A percentile compares a stretch with the other conserved stretches of the same genome.
These are phyloP conservation scores for Mycothermus thermophilus DNA, from an alignment of 495 filamentous ascomycete genomes.

Conservation along the genomic window DNA sequence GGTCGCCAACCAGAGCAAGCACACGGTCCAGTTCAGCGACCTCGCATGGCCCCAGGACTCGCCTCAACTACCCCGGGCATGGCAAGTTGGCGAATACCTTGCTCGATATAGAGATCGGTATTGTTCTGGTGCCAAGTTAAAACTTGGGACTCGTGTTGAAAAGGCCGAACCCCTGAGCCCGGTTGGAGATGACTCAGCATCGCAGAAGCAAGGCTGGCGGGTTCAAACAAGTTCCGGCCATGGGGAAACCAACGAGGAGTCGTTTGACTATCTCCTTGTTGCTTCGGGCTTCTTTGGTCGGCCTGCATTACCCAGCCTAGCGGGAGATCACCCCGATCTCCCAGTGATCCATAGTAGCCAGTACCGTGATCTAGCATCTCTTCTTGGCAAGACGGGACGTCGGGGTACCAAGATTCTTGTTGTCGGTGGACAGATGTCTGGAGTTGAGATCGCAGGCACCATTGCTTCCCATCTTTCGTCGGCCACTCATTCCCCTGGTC, in stretches of 20 bases:
- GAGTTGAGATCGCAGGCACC: slow-evolving; percentile 58
- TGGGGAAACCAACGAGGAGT: slow-evolving; percentile 15
- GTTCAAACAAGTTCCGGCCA: slow-evolving; percentile 31
- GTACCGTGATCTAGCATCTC: slow-evolving; percentile 28
- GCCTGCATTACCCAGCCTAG: slow-evolving; percentile 39
- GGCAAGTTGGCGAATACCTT: slow-evolving; percentile 63
- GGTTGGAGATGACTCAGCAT: slow-evolving; percentile 5
- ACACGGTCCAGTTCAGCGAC: slow-evolving; percentile 70
- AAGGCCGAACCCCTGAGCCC: slow-evolving; percentile 22
- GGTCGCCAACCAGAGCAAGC: slow-evolving; percentile 65
- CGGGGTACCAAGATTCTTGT: slow-evolving; percentile 53
- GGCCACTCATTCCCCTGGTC: slow-evolving; percentile 30
- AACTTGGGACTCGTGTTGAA: slow-evolving; percentile 40
- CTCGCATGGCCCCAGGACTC: slow-evolving; percentile 45
- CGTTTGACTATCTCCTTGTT: slow-evolving; percentile 62
- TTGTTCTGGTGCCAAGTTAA: slow-evolving; percentile 33
- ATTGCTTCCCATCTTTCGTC: slow-evolving; percentile 59
- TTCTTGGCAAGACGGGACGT: slow-evolving; percentile 17
- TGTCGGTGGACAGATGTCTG: slow-evolving; percentile 74
- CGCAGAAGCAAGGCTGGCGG: slow-evolving; percentile 32
- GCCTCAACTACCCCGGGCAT: slow-evolving; percentile 58
- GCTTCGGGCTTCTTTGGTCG: slow-evolving; percentile 64
- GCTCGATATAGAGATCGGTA: slow-evolving; percentile 47
- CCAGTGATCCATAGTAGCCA: slow-evolving; percentile 49
- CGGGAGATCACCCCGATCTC: slow-evolving; percentile 16